Evolutionary conservation across 140 eudicot species (phyloP), one percentile per base, ranked within the genome.

Genomic region (Anethum foeniculum): DNA sequence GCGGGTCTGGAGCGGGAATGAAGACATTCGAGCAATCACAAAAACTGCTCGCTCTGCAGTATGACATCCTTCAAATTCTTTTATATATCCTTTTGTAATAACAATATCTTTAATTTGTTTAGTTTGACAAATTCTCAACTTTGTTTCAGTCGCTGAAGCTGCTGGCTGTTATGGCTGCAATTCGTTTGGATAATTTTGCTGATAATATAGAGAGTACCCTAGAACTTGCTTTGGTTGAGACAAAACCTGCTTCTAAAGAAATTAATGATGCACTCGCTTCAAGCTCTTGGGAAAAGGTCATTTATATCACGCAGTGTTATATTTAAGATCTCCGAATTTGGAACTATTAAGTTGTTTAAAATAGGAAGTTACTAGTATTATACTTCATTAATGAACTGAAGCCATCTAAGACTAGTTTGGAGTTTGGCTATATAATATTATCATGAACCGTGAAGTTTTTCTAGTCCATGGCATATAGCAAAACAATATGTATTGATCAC

Each of bases 1-100:
- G 25, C 96, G 97, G 56, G 94, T 96, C 75, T 96, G 99, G 99
- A 96, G 90, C n/a, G 99, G 99, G 74, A 96, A 93, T 79, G 99
- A 96, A 89, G 98, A 96, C 76, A 93, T 96, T 81, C 92, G 96
- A 69, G 93, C 97, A 79, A 96, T 96, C 58, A 96, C 99, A 56
- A 96, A 88, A 84, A 80, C 87, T 74, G 97, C 99, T 77, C 97
- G 99, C 36, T 83, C 98, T 84, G 86, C 97, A 82, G 99, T 96
- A 93, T 80, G 97, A 76, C 69, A 75, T 62, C 62, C 81, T 82
- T 72, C 82, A 25, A 18, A 27, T 25, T 54, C 19, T 73, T 77
- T 28, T 13, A 21, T 16, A 41, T 38, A 49, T 43, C 65, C 7
- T 7, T 39, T 64, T 62, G 49, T 51, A 51, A 43, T 30, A 34